Percentiles rank a stretch among this genome's conserved stretches.
These are phyloP conservation scores for Colletotrichum horii DNA, from an alignment of 2,329 filamentous ascomycete genomes.

Conservation along the genomic window DNA sequence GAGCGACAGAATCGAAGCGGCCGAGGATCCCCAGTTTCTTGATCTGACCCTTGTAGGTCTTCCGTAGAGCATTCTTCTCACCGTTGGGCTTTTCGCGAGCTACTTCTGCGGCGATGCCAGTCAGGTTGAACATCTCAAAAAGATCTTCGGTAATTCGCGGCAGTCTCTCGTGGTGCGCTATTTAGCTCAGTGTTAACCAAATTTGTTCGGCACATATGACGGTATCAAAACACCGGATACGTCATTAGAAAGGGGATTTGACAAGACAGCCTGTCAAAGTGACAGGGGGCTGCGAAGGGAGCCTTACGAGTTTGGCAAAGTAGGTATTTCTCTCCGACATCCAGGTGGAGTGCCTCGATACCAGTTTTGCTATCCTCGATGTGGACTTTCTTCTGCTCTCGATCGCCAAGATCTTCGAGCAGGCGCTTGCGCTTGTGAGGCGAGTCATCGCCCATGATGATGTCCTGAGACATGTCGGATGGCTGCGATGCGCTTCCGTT, in stretches of 20 bases:
- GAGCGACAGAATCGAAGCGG: conserved; percentile 62
- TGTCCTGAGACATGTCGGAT: conserved; percentile 47
- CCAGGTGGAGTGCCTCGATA: conserved; percentile 69
- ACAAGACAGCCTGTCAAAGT: conserved; percentile 19
- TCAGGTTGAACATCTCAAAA: conserved; percentile 63
- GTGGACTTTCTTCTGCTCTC: conserved; percentile 66
- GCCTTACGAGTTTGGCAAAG: conserved; percentile 72
- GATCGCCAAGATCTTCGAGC: conserved; percentile 60
- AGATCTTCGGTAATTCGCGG: conserved; percentile 61
- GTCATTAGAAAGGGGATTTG: background rate
- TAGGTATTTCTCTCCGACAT: conserved; percentile 72
- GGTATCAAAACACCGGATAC: conserved; percentile 12
- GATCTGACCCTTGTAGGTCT: conserved; percentile 73
- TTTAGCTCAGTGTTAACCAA: conserved; percentile 50
- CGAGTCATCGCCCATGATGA: conserved; percentile 54
- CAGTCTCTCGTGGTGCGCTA: conserved; percentile 54
- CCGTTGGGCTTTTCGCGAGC: conserved; percentile 69
- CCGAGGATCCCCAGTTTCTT: conserved; percentile 67
- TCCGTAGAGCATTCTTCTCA: conserved; percentile 70
- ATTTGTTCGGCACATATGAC: conserved; percentile 30
- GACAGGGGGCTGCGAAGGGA: conserved; percentile 44
- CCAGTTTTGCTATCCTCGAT: conserved; percentile 65
- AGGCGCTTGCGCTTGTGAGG: conserved; percentile 68
- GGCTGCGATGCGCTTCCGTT: conserved; percentile 57
- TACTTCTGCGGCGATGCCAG: conserved; percentile 63